Evolutionary conservation across 2,329 filamentous ascomycete genomes (phyloP), one percentile per base, ranked within the genome.

Genomic region (Hortaea werneckii): DNA sequence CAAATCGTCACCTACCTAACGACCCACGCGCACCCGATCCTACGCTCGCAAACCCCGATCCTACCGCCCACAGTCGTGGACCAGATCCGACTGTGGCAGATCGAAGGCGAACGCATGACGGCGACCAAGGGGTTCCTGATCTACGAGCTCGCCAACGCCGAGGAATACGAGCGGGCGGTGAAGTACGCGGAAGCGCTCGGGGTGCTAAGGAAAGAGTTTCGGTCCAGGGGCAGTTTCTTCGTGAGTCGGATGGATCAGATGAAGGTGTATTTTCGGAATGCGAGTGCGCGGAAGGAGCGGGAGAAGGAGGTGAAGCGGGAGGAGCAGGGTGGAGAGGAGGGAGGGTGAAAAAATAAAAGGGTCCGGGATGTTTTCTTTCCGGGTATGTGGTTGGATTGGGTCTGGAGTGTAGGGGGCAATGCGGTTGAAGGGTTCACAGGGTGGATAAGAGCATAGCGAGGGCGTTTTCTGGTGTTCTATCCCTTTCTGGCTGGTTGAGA

Each of bases 1-100:
- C 92, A 98, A 64, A 94, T 98, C 64, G 90, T 98, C 58, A 82
- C 83, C 12, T 98, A 96, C 68, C 79, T 98, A 1, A 81, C 83
- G 6, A 84, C 86, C 4, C 90, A 98, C 67, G 92, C 92, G 0
- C 92, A 98, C 68, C 88, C 94, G 39, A 87, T 96, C 65, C 87
- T 98, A 79, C 7, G 7, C 7, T n/a, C 7, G 7, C 7, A n/a
- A 7, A 34, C 30, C 7, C 85, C 89, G 1, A 79, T 95, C 10
- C 76, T 98, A 1, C 92, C 94, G 1, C 89, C 92, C 0, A 96
- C 94, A 0, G 92, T 98, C 11, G 87, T 95, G 51, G 92, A 98
- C 66, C 92, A 98, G 71, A 95, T 98, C 58, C 78, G 89, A 2
- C 78, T 98, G 13, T 98, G 92, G 92, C 90, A 98, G 70, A 81